Percentiles rank a stretch among this genome's conserved stretches.
Evolutionary conservation across 768 basidiomycete species (phyloP).

Genomic region (Pleurotus ostreatus): DNA sequence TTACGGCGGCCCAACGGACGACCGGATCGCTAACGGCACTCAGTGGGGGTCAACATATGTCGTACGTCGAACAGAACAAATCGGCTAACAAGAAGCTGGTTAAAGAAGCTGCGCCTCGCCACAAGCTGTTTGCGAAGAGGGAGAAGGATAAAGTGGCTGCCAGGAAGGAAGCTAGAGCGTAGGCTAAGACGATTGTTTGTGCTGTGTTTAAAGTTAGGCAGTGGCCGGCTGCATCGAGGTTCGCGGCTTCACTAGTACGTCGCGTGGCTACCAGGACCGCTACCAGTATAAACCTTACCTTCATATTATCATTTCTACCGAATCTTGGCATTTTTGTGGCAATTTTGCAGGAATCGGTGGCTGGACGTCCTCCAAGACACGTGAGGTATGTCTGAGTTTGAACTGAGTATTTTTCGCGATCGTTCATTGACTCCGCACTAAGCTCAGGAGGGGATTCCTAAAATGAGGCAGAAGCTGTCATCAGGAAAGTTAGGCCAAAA

Average conservation of each 20-base stretch:
- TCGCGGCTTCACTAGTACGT: slow-evolving; percentile 2
- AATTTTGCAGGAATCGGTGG: slow-evolving; percentile 2
- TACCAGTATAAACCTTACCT: not conserved
- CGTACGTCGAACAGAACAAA: slow-evolving; percentile 89
- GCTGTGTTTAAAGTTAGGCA: not conserved
- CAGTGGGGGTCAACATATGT: slow-evolving; percentile 90
- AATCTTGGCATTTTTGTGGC: not conserved
- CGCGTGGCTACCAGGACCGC: slow-evolving; percentile 2
- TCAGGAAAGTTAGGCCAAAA: not conserved
- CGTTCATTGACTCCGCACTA: slow-evolving; percentile 5
- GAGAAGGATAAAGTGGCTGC: slow-evolving; percentile 68
- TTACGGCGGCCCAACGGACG: slow-evolving; percentile 70
- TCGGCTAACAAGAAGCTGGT: slow-evolving; percentile 82
- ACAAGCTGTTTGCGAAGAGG: slow-evolving; percentile 81
- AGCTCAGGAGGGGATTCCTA: slow-evolving; percentile 4
- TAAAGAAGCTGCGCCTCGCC: slow-evolving; percentile 48
- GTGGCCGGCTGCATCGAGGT: slow-evolving; percentile 1
- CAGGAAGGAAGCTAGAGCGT: slow-evolving; percentile 37
- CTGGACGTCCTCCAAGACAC: not conserved
- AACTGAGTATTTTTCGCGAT: slow-evolving; percentile 3
- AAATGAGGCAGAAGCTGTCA: slow-evolving; percentile 6
- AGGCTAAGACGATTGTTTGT: not conserved
- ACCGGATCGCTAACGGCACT: slow-evolving; percentile 79
- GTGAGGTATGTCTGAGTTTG: slow-evolving; percentile 8
- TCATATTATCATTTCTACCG: slow-evolving; percentile 1